Evolutionary conservation across 2,329 filamentous ascomycete genomes (phyloP).

Genomic region (Rhytidhysteron rufulum): DNA sequence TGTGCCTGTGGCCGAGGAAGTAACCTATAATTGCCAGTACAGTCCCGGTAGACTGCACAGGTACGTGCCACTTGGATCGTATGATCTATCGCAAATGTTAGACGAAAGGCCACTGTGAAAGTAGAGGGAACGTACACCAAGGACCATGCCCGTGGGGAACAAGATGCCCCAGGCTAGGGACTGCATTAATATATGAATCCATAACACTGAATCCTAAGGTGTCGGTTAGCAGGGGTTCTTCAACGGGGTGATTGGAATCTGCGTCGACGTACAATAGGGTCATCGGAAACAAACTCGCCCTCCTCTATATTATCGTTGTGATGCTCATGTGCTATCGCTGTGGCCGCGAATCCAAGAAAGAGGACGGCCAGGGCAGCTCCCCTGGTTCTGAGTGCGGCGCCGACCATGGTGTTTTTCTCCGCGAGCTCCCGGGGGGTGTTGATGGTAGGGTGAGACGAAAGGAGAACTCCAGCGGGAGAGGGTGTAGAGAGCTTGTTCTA

Average conservation of each 20-base stretch:
- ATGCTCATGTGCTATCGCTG: conserved; percentile 40
- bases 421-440: not conserved
- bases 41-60: conserved; percentile 72
- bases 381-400: not conserved
- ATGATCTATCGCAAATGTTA: conserved; percentile 61
- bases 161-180: conserved; percentile 84
- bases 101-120: conserved; percentile 10
- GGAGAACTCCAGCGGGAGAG: not conserved
- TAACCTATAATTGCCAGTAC: conserved; percentile 77
- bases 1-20: conserved; percentile 86
- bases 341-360: conserved; percentile 33
- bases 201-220: conserved; percentile 71
- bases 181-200: conserved; percentile 90
- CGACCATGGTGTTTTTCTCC: not conserved
- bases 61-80: conserved; percentile 91
- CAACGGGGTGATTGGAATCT: not conserved
- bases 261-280: conserved; percentile 29
- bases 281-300: conserved; percentile 32
- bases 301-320: conserved; percentile 36
- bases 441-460: too few relatives aligned
- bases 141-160: conserved; percentile 91
- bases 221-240: conserved; percentile 13
- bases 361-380: conserved; percentile 13
- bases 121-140: conserved; percentile 66
- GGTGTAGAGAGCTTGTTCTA: not conserved